Evolutionary conservation across 345 rosid genomes (phyloP), one percentile per base, ranked within the genome.

Genomic region (Cardamine chenopodiifolia): DNA sequence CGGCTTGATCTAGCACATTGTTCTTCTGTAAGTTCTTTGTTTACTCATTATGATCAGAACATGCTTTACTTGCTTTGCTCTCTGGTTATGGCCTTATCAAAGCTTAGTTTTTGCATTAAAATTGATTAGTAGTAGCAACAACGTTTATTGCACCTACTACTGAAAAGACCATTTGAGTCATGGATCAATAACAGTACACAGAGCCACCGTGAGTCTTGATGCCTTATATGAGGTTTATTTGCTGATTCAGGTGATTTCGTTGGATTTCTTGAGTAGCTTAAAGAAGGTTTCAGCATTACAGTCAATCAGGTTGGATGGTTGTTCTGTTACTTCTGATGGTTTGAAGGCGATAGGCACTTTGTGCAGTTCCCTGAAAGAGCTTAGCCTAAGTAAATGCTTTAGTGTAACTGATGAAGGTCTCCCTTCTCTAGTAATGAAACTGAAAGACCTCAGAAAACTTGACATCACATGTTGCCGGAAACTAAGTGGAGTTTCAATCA

Each of bases 381-480:
- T 81, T 45, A 83, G 82, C 77, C 59, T 83, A 56, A 81, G 86
- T 60, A 83, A 83, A 68, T 83, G 86, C 20, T 53, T 76, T 39
- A 80, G 70, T 19, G 74, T 80, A 71, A 78, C 78, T 44, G 86
- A 83, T 59, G 84, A 78, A 55, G 86, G 80, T 17, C 84, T 83
- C 66, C 74, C 74, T 63, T 66, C 72, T 50, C 60, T 83, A 7
- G 80, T 83, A 18, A 70, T 59, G 66, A 70, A 78, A 48, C 77
- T 72, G 63, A 81, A 81, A 73, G 62, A 66, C 47, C 65, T 83
- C 48, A 81, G 66, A 67, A 83, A 78, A 73, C 79, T 83, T 48
- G 82, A 83, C 72, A 75, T 81, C 73, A 83, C 84, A 26, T 83
- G 86, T 65, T 83, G 86, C 65, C 86, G 82, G 63, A 81, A 81